These are phyloP conservation scores for Xylaria longipes DNA, from an alignment of 495 filamentous ascomycete species.

Conservation along the genomic window DNA sequence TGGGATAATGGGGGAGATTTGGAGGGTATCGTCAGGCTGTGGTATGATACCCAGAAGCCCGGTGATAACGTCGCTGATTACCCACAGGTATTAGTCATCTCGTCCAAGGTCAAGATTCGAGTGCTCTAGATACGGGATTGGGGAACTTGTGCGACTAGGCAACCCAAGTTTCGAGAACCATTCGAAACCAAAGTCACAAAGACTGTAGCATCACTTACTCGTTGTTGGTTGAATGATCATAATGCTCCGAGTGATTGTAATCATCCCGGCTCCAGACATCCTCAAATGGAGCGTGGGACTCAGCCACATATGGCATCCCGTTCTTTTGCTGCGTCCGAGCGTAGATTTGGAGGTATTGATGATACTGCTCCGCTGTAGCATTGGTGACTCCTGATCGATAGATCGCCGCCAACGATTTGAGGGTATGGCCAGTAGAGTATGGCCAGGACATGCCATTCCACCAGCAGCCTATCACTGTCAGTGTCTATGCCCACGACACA, in stretches of 20 bases:
- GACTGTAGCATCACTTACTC: constrained; percentile 32
- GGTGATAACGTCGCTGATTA: constrained; percentile 49
- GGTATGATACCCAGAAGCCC: constrained; percentile 52
- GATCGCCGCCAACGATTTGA: constrained; percentile 45
- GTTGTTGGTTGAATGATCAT: constrained; percentile 54
- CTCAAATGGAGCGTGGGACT: constrained; percentile 51
- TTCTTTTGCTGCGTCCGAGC: constrained; percentile 52
- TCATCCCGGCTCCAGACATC: constrained; percentile 50
- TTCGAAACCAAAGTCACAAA: background rate
- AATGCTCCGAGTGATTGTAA: constrained; percentile 53
- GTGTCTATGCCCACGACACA: background rate
- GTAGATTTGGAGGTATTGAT: constrained; percentile 47
- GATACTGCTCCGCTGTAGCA: constrained; percentile 43
- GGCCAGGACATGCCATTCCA: constrained; percentile 59
- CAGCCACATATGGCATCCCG: constrained; percentile 51
- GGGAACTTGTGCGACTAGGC: background rate
- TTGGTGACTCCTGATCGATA: constrained; percentile 42
- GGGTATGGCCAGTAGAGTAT: constrained; percentile 47
- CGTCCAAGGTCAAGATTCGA: background rate
- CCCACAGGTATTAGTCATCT: background rate
- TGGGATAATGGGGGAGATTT: constrained; percentile 50
- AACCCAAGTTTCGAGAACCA: background rate
- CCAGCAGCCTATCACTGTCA: constrained; percentile 40
- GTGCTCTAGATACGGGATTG: background rate
- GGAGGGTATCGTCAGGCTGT: constrained; percentile 42